Evolutionary conservation across 1,284 basidiomycete species (phyloP).

Genomic region (Agaricales sp.): DNA sequence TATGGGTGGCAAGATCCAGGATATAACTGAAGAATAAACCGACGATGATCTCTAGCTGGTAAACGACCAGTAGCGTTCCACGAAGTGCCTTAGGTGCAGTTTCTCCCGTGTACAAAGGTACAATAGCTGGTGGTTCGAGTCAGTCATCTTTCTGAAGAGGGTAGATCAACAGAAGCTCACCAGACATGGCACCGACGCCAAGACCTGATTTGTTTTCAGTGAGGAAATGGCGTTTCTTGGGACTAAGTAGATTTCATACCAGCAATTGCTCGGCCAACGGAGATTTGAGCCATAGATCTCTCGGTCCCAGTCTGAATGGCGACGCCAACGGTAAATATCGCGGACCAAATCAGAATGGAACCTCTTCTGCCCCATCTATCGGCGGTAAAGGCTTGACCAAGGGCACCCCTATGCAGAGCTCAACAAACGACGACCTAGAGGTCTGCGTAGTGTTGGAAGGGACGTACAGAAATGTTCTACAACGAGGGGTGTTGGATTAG

Average conservation of each 20-base stretch:
- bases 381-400: slow-evolving; percentile 67
- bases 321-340: slow-evolving; percentile 61
- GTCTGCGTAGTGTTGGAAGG: too few relatives aligned
- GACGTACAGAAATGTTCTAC: slow-evolving; percentile 51
- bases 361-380: slow-evolving; percentile 63
- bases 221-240: neutral
- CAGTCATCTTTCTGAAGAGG: neutral
- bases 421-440: too few relatives aligned
- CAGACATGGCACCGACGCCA: slow-evolving; percentile 71
- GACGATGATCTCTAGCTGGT: slow-evolving; percentile 67
- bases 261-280: slow-evolving; percentile 21
- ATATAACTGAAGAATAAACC: slow-evolving; percentile 72
- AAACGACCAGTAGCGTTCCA: slow-evolving; percentile 64
- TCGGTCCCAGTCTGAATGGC: slow-evolving; percentile 62
- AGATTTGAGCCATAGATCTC: slow-evolving; percentile 52
- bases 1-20: slow-evolving; percentile 62
- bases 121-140: slow-evolving; percentile 41
- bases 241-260: neutral
- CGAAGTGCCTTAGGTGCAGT: slow-evolving; percentile 69
- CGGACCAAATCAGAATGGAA: slow-evolving; percentile 72
- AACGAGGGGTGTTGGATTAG: slow-evolving; percentile 2
- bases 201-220: slow-evolving; percentile 23
- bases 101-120: slow-evolving; percentile 76
- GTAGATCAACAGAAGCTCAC: slow-evolving; percentile 19
- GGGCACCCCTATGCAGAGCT: slow-evolving; percentile 38